Evolutionary conservation across 2,329 filamentous ascomycete genomes (phyloP), one percentile per base, ranked within the genome.

Genomic region (Cercospora berteroae): DNA sequence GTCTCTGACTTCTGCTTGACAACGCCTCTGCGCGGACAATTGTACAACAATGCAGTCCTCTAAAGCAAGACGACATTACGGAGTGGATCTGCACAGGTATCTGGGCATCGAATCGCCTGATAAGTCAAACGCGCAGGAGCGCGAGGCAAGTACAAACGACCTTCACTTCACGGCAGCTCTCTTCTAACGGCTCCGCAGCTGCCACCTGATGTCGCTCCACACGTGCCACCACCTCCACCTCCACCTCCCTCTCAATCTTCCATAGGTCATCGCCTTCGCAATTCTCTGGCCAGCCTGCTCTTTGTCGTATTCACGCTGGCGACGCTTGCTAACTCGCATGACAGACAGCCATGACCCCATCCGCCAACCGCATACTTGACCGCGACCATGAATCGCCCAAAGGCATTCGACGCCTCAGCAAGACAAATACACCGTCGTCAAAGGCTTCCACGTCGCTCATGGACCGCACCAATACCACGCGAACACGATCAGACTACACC

Each of bases 11-110:
- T 57, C 52, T 50, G 10, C 20, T 50, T 52, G 13, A 13, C 52
- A 16, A 57, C n/a, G n/a, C 27, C 12, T 31, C 52, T 18, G 23
- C 52, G 7, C 52, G 20, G 29, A 57, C 44, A 25, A 13, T 23
- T 23, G 20, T 12, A 23, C 44, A 50, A 20, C 52, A 16, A 61
- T 66, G 60, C 29, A 18, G 18, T 58, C 42, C 33, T 60, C 25
- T 16, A 67, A 58, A 16, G 59, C 42, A 20, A 64, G 64, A 64
- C 63, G 63, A 44, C 69, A 69, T 25, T 72, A 67, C 66, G 72
- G 70, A 23, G 69, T 72, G 48, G 70, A 72, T 58, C 64, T 69
- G 50, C 71, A 72, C 55, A 58, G 69, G 31, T 73, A 69, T 48
- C 50, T 72, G 20, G 67, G 67, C 31, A 63, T 73, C 56, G 70